A percentile compares a stretch with the other conserved stretches of the same genome.
Evolutionary conservation across 768 basidiomycete genomes (phyloP).

Genomic region (Termitomyces sp.): DNA sequence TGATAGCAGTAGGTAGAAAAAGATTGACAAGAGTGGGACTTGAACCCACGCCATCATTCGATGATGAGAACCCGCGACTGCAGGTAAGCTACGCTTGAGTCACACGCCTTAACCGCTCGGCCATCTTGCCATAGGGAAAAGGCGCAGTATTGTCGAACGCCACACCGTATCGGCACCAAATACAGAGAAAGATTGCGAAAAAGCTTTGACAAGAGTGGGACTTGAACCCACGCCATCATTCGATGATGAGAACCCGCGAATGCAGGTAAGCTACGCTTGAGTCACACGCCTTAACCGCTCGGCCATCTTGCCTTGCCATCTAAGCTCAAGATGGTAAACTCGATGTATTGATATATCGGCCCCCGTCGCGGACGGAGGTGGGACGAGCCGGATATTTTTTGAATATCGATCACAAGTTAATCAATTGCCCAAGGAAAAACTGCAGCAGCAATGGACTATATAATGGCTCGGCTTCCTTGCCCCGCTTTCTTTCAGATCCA

Average conservation of each 20-base stretch:
- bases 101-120: constrained; percentile 47
- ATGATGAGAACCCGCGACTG: constrained; percentile 14
- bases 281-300: constrained; percentile 48
- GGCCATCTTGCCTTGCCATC: constrained; percentile 50
- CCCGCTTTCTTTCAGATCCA: not conserved
- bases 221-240: not conserved
- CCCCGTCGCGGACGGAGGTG: too few relatives aligned
- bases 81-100: constrained; percentile 39
- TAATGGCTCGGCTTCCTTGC: not conserved
- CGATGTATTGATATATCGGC: too few relatives aligned
- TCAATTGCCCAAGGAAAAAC: too few relatives aligned
- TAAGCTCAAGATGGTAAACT: too few relatives aligned
- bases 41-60: constrained; percentile 17
- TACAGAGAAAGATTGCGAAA: not conserved
- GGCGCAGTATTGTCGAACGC: too few relatives aligned
- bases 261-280: constrained; percentile 36
- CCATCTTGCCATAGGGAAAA: constrained; percentile 53
- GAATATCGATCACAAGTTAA: too few relatives aligned
- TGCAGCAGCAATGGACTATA: not conserved
- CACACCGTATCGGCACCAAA: too few relatives aligned
- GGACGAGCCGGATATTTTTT: too few relatives aligned
- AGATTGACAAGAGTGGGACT: constrained; percentile 21
- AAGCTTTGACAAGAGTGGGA: not conserved
- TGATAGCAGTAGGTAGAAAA: too few relatives aligned
- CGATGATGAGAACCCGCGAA: constrained; percentile 14